Percentiles rank a stretch among this genome's conserved stretches.
Evolutionary conservation across 2,329 filamentous ascomycete genomes (phyloP).

Genomic region (Apiospora aurea): DNA sequence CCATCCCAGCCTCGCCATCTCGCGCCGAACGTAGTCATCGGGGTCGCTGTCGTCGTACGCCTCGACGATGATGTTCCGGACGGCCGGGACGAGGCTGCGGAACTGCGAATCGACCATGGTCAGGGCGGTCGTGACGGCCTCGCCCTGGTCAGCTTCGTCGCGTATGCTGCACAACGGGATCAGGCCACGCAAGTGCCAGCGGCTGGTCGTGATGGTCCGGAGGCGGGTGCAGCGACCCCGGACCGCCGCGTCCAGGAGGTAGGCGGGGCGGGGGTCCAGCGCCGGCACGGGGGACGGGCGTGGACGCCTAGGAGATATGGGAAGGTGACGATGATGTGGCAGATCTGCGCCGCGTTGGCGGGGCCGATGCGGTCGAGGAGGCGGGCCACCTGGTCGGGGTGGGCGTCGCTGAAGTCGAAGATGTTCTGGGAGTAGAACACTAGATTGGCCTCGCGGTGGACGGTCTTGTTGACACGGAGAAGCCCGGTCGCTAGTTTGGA

Average conservation of each 20-base stretch:
- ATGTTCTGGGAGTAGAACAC: not conserved
- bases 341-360: not conserved
- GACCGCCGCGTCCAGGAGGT: not conserved
- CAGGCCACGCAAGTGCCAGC: too few species aligned
- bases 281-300: too few species aligned
- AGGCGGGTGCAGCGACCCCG: not conserved
- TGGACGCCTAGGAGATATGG: too few species aligned
- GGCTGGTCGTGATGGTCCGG: not conserved
- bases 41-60: too few species aligned
- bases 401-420: not conserved
- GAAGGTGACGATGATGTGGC: not conserved
- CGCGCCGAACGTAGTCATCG: not conserved
- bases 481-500: not conserved
- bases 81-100: not conserved
- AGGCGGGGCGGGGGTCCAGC: not conserved
- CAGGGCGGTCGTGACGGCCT: not conserved
- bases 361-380: not conserved
- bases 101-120: not conserved
- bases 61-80: not conserved
- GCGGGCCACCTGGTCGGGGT: not conserved
- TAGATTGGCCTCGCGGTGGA: not conserved
- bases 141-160: too few species aligned
- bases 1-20: not conserved
- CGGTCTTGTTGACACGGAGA: not conserved
- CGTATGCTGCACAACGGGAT: too few species aligned